phyloP scores from a whole-genome alignment of 208 protist species.

The Endotrypanum monterogeii region DNA sequence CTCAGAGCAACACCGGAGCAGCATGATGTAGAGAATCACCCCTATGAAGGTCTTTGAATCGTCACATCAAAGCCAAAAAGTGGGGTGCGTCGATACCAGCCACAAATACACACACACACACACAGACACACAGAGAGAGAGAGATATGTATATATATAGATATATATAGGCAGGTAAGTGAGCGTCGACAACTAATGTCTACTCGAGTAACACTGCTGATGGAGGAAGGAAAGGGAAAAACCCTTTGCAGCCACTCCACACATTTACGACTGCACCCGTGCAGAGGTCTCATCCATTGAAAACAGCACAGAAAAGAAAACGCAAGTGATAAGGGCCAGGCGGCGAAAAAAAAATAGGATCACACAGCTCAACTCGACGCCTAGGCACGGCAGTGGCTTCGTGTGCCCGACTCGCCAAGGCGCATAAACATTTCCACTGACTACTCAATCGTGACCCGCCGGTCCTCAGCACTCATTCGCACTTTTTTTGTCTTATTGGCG shows the following conservation, averaged over 20 bases:
- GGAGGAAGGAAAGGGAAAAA: neutral
- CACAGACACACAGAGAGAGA: neutral
- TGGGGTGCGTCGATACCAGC: neutral
- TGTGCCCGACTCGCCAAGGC: neutral
- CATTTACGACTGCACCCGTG: neutral
- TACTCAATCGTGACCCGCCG: constrained; percentile 27
- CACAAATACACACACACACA: neutral
- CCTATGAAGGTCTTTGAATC: neutral
- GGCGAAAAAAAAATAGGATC: no score
- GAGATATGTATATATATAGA: neutral
- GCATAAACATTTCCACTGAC: neutral
- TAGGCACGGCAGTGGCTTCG: neutral
- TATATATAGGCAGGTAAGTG: no score
- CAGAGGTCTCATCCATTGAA: no score
- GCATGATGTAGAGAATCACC: neutral
- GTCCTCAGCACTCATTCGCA: constrained; percentile 18
- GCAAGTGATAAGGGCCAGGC: no score
- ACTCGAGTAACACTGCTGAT: no score
- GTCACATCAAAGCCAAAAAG: neutral
- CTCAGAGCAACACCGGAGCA: neutral
- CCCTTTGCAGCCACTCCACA: neutral
- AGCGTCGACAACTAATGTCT: no score
- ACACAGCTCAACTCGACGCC: neutral
- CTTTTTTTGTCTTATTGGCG: neutral
- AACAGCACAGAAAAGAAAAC: no score